Conservation (phyloP, 169 alveolate species). For the Amoebophrya sp. region DNA sequence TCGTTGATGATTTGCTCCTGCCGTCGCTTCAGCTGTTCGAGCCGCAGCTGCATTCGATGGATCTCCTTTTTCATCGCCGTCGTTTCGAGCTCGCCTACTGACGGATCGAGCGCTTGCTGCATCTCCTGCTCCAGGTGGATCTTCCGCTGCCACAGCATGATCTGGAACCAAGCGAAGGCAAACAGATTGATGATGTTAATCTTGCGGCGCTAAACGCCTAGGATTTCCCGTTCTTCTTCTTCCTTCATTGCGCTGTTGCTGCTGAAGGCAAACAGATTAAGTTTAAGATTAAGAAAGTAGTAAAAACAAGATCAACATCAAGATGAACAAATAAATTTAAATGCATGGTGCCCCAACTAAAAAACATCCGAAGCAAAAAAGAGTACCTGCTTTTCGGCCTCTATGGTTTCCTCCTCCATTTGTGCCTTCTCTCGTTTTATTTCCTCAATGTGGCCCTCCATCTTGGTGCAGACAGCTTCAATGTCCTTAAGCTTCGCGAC, state of each 20-base stretch:
- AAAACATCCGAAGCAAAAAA: too few relatives aligned
- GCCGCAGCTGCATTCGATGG: conserved; percentile 67
- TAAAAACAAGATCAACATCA: too few relatives aligned
- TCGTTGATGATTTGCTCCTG: conserved; percentile 64
- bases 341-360: too few relatives aligned
- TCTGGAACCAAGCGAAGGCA: too few relatives aligned
- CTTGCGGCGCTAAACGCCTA: too few relatives aligned
- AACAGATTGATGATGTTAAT: too few relatives aligned
- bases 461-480: background rate
- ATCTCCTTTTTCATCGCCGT: conserved; percentile 67
- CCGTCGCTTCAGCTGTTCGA: conserved; percentile 51
- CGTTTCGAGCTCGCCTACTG: conserved; percentile 68
- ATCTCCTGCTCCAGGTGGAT: conserved; percentile 73
- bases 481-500: background rate
- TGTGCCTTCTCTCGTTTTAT: conserved; percentile 58
- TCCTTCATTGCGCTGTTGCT: too few relatives aligned
- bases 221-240: too few relatives aligned
- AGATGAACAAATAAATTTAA: too few relatives aligned
- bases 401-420: conserved; percentile 29
- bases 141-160: conserved; percentile 73
- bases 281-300: too few relatives aligned
- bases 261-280: too few relatives aligned
- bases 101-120: conserved; percentile 75
- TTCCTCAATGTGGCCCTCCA: conserved; percentile 42
- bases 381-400: background rate